A percentile compares a stretch with the other conserved stretches of the same genome.
Conservation (phyloP, 78 protist species). For the Blattamonas nauphoetae region DNA sequence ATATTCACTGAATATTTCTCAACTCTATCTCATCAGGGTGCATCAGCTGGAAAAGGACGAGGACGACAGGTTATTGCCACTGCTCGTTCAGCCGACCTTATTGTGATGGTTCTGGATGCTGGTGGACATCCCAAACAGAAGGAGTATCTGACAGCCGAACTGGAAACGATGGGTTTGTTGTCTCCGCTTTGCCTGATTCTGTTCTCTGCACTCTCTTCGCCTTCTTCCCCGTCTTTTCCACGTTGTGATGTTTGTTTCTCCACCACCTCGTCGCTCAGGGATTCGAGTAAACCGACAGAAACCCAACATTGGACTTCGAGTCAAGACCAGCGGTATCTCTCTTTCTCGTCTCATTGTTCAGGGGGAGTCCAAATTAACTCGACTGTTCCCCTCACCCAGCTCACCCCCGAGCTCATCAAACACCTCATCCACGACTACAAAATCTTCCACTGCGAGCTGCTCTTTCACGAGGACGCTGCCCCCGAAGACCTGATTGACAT, state of each 20-base stretch:
- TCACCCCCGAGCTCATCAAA: slow-evolving; percentile 8
- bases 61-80: slow-evolving; percentile 57
- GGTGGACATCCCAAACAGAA: slow-evolving; percentile 34
- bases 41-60: slow-evolving; percentile 56
- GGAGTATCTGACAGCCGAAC: slow-evolving; percentile 35
- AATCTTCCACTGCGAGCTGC: not conserved
- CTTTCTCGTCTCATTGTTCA: too few relatives aligned
- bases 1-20: too few relatives aligned
- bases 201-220: not conserved
- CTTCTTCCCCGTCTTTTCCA: not conserved
- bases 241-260: too few relatives aligned
- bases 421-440: slow-evolving; percentile 30
- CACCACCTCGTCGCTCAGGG: too few relatives aligned
- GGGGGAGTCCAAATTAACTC: slow-evolving; percentile 44
- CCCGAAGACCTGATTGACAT: slow-evolving; percentile 67
- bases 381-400: slow-evolving; percentile 2
- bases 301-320: slow-evolving; percentile 39
- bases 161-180: not conserved
- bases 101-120: slow-evolving; percentile 67
- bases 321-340: too few relatives aligned
- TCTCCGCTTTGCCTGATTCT: not conserved
- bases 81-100: slow-evolving; percentile 53
- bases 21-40: too few relatives aligned
- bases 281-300: slow-evolving; percentile 54
- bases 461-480: slow-evolving; percentile 1